Evolutionary conservation across 2,329 filamentous ascomycete genomes (phyloP).

Genomic region (Fusarium tricinctum): DNA sequence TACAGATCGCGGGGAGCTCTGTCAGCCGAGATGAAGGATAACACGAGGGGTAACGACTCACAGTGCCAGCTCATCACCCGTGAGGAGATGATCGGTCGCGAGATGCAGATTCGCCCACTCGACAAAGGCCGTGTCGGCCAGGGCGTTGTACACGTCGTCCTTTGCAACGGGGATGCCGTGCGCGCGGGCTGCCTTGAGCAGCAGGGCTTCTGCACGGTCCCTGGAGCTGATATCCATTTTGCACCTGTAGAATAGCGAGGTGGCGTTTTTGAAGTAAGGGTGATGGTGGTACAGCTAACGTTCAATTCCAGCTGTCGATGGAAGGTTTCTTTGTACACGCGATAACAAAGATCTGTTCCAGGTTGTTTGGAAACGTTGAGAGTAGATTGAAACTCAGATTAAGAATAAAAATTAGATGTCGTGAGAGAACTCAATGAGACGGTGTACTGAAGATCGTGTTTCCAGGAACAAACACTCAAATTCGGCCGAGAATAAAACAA

Average conservation of each 20-base stretch:
- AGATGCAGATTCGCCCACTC: slow-evolving; percentile 67
- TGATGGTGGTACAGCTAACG: slow-evolving; percentile 44
- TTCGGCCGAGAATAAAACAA: not conserved
- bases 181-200: slow-evolving; percentile 53
- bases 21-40: slow-evolving; percentile 29
- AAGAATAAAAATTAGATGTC: not conserved
- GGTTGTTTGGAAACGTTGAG: not conserved
- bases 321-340: not conserved
- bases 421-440: slow-evolving; percentile 4
- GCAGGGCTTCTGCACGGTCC: slow-evolving; percentile 52
- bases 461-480: not conserved
- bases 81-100: slow-evolving; percentile 65
- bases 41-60: slow-evolving; percentile 52
- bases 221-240: slow-evolving; percentile 50
- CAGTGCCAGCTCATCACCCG: slow-evolving; percentile 67
- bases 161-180: slow-evolving; percentile 52
- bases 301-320: slow-evolving; percentile 16
- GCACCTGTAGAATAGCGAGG: slow-evolving; percentile 53
- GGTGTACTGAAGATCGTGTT: slow-evolving; percentile 18
- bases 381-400: not conserved
- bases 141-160: slow-evolving; percentile 56
- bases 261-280: slow-evolving; percentile 48
- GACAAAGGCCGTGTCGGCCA: slow-evolving; percentile 56
- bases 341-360: slow-evolving; percentile 8
- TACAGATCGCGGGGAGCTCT: slow-evolving; percentile 44